Conservation (phyloP, 768 basidiomycete species). For the Naganishia antarctica region DNA sequence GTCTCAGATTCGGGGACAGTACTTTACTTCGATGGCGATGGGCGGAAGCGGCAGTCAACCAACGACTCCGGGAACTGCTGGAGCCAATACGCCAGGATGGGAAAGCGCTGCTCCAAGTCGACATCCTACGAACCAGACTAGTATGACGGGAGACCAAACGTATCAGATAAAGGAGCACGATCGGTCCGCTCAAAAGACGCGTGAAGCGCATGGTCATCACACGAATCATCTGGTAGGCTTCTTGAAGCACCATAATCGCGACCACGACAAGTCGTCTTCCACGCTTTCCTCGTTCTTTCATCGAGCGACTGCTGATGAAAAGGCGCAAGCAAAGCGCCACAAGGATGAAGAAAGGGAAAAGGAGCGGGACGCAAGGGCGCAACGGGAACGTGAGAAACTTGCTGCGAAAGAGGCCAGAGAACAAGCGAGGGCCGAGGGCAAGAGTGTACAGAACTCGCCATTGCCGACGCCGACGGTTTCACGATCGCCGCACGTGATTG, state of each 20-base stretch:
- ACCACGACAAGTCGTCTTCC: conserved; percentile 46
- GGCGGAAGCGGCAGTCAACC: conserved; percentile 24
- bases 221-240: conserved; percentile 36
- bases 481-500: neutral
- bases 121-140: conserved; percentile 17
- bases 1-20: conserved; percentile 41
- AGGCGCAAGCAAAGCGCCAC: conserved; percentile 37
- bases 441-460: conserved; percentile 20
- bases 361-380: conserved; percentile 29
- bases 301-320: conserved; percentile 35
- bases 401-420: conserved; percentile 14
- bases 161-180: conserved; percentile 21
- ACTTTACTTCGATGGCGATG: conserved; percentile 34
- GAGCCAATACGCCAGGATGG: conserved; percentile 23
- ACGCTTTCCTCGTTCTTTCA: conserved; percentile 47
- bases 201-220: conserved; percentile 19
- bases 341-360: conserved; percentile 42
- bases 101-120: conserved; percentile 24
- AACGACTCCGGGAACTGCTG: conserved; percentile 17
- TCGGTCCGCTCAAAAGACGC: conserved; percentile 10
- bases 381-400: conserved; percentile 7
- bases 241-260: conserved; percentile 45
- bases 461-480: conserved; percentile 24
- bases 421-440: conserved; percentile 9
- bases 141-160: neutral